A percentile compares a stretch with the other conserved stretches of the same genome.
phyloP scores from a whole-genome alignment of 352 stramenopile species.

The Phytophthora kernoviae region DNA sequence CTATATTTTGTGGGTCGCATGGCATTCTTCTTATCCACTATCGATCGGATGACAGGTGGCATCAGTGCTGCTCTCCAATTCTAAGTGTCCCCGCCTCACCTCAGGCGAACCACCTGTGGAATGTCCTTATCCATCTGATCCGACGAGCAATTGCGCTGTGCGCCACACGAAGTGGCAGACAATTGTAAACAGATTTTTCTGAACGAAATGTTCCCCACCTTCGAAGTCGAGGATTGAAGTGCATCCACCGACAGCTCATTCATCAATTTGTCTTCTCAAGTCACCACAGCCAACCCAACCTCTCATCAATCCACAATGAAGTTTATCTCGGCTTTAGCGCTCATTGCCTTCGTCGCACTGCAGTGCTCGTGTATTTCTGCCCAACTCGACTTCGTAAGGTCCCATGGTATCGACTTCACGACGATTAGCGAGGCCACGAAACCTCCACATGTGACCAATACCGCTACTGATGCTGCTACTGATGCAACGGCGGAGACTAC shows the following conservation, averaged over 20 bases:
- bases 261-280: background rate
- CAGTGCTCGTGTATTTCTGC: background rate
- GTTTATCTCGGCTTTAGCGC: conserved; percentile 21
- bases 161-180: background rate
- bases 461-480: background rate
- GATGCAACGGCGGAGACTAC: background rate
- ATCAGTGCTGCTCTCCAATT: background rate
- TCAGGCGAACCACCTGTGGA: no score
- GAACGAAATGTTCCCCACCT: background rate
- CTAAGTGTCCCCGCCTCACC: no score
- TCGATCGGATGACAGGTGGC: no score
- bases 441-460: background rate
- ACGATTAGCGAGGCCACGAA: background rate
- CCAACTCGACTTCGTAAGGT: background rate
- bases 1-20: no score
- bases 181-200: background rate
- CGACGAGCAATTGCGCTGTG: background rate
- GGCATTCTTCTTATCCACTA: no score
- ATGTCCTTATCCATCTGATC: background rate
- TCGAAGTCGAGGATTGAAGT: no score
- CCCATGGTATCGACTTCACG: background rate
- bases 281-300: background rate
- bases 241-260: no score
- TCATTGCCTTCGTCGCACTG: conserved; percentile 1
- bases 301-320: conserved; percentile 4